These are phyloP conservation scores for Geranium rotundifolium DNA, from an alignment of 345 rosid genomes.

Conservation along the genomic window DNA sequence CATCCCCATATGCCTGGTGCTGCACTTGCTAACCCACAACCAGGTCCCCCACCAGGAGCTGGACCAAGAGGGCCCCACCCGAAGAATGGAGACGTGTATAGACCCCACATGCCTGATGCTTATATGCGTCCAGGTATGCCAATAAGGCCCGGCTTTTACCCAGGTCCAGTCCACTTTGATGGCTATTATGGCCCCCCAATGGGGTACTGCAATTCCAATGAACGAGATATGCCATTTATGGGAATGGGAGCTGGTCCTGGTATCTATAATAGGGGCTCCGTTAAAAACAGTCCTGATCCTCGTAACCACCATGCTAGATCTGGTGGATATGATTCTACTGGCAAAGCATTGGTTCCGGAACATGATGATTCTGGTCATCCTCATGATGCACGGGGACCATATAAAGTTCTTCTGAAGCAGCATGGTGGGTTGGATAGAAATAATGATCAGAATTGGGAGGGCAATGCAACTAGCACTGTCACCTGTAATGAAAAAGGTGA, in stretches of 20 bases:
- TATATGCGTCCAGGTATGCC: constrained; percentile 71
- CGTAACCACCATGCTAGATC: constrained; percentile 37
- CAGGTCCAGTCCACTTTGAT: constrained; percentile 65
- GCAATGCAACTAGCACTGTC: constrained; percentile 14
- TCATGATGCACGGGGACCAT: constrained; percentile 44
- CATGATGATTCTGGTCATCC: constrained; percentile 47
- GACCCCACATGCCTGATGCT: constrained; percentile 75
- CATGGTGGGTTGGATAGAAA: constrained; percentile 54
- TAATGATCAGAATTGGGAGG: constrained; percentile 45
- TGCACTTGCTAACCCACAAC: constrained; percentile 38
- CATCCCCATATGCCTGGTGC: constrained; percentile 53
- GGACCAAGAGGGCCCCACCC: constrained; percentile 73
- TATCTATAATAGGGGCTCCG: constrained; percentile 35
- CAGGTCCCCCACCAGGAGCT: constrained; percentile 47
- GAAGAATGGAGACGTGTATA: constrained; percentile 56
- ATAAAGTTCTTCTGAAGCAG: constrained; percentile 68
- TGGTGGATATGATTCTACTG: constrained; percentile 45
- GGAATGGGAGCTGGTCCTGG: constrained; percentile 66
- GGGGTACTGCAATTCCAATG: constrained; percentile 58
- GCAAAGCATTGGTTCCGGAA: constrained; percentile 27
- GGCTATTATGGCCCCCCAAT: constrained; percentile 76
- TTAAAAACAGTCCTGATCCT: constrained; percentile 42
- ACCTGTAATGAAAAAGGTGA: constrained; percentile 31
- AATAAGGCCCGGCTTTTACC: constrained; percentile 76
- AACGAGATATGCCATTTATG: constrained; percentile 61